These are phyloP conservation scores for Podaxis sp. DNA, from an alignment of 768 basidiomycete genomes.

Conservation along the genomic window DNA sequence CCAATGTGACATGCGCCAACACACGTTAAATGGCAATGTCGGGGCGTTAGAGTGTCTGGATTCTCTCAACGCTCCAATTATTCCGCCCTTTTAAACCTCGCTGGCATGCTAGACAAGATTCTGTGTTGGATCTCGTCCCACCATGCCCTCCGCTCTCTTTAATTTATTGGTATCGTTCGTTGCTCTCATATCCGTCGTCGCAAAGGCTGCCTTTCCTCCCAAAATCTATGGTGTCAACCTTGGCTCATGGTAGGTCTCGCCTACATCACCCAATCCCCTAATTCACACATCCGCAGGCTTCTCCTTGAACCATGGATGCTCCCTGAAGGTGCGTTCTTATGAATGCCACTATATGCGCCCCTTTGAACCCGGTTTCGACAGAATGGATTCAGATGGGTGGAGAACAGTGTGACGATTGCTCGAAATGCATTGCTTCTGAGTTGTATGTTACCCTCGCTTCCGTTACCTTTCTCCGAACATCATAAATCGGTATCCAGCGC, in stretches of 20 bases:
- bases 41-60: conserved; percentile 3
- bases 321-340: conserved; percentile 47
- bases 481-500: conserved; percentile 38
- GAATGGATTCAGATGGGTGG: conserved; percentile 81
- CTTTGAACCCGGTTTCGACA: conserved; percentile 22
- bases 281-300: conserved; percentile 45
- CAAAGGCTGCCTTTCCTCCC: conserved; percentile 26
- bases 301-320: conserved; percentile 84
- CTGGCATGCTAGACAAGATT: conserved; percentile 5
- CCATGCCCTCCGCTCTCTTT: conserved; percentile 27
- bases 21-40: neutral
- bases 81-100: conserved; percentile 6
- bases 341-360: neutral
- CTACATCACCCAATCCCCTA: conserved; percentile 12
- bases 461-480: neutral
- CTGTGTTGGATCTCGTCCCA: neutral
- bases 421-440: conserved; percentile 64
- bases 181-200: conserved; percentile 16
- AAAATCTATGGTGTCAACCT: conserved; percentile 76
- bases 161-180: conserved; percentile 19
- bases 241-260: conserved; percentile 52
- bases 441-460: conserved; percentile 43
- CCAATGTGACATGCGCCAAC: conserved; percentile 10
- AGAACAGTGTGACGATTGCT: conserved; percentile 56
- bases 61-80: neutral